These are phyloP conservation scores for Penicillium sp. DNA, from an alignment of 2,329 filamentous ascomycete genomes.

Conservation along the genomic window DNA sequence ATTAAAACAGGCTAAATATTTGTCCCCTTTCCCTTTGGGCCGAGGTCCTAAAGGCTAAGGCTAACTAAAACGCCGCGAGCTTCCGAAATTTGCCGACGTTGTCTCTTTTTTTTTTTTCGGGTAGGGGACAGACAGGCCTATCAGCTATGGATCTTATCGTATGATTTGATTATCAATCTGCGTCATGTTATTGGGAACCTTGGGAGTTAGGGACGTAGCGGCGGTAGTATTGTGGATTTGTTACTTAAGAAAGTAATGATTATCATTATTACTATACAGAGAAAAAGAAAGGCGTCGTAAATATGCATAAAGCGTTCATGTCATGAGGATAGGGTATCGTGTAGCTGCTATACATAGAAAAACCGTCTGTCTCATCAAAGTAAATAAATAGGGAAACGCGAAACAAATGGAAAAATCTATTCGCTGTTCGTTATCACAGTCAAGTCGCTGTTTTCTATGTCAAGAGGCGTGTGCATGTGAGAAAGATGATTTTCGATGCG, in stretches of 20 bases:
- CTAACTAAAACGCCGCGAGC: neutral
- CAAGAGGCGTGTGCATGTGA: slow-evolving; percentile 16
- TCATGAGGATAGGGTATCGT: slow-evolving; percentile 3
- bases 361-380: neutral
- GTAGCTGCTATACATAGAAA: neutral
- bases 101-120: neutral
- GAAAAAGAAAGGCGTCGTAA: neutral
- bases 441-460: slow-evolving; percentile 19
- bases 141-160: no score
- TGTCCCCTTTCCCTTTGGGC: neutral
- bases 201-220: no score
- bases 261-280: no score
- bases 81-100: neutral
- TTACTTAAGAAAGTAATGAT: neutral
- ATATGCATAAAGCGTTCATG: neutral
- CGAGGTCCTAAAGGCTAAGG: neutral
- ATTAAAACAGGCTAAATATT: neutral
- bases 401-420: slow-evolving; percentile 4
- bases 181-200: no score
- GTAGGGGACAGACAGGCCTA: no score
- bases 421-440: slow-evolving; percentile 18
- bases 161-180: no score
- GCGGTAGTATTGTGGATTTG: no score
- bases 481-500: slow-evolving; percentile 25
- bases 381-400: neutral